These are phyloP conservation scores for Neopestalotiopsis rosae DNA, from an alignment of 2,329 filamentous ascomycete species.

Conservation along the genomic window DNA sequence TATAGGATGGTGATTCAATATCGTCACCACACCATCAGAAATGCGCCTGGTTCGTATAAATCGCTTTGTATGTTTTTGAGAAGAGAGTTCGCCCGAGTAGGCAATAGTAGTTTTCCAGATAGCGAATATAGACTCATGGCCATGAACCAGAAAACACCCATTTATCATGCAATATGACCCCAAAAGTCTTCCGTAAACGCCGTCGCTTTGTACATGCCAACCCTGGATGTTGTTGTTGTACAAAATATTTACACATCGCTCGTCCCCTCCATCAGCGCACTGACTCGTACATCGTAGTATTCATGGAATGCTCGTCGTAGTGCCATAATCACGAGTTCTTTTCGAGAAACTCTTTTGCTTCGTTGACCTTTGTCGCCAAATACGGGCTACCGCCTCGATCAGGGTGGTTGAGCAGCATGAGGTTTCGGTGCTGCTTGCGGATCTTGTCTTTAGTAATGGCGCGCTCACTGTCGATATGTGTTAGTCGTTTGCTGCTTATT, in stretches of 20 bases:
- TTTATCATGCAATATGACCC: slow-evolving; percentile 17
- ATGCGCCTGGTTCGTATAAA: neutral
- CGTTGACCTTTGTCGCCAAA: slow-evolving; percentile 96
- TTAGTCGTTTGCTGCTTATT: neutral
- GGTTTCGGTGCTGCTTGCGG: slow-evolving; percentile 90
- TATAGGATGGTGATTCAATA: neutral
- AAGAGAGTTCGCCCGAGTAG: slow-evolving; percentile 7
- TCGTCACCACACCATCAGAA: neutral
- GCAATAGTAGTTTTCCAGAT: slow-evolving; percentile 9
- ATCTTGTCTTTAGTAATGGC: slow-evolving; percentile 89
- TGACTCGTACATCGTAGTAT: neutral
- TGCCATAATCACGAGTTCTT: slow-evolving; percentile 56
- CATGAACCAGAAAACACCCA: slow-evolving; percentile 13
- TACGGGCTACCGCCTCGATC: slow-evolving; percentile 97
- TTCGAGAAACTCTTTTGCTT: slow-evolving; percentile 95
- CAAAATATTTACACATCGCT: slow-evolving; percentile 17
- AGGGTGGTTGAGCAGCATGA: slow-evolving; percentile 98
- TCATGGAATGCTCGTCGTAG: neutral
- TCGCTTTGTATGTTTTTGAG: neutral
- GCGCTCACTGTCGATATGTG: slow-evolving; percentile 69
- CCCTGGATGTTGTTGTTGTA: slow-evolving; percentile 16
- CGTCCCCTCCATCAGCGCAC: neutral
- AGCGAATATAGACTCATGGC: slow-evolving; percentile 5
- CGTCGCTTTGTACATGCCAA: slow-evolving; percentile 19
- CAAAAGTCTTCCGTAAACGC: slow-evolving; percentile 15